phyloP scores from a whole-genome alignment of 2,329 filamentous ascomycete genomes.

The Botrytis hyacinthi region DNA sequence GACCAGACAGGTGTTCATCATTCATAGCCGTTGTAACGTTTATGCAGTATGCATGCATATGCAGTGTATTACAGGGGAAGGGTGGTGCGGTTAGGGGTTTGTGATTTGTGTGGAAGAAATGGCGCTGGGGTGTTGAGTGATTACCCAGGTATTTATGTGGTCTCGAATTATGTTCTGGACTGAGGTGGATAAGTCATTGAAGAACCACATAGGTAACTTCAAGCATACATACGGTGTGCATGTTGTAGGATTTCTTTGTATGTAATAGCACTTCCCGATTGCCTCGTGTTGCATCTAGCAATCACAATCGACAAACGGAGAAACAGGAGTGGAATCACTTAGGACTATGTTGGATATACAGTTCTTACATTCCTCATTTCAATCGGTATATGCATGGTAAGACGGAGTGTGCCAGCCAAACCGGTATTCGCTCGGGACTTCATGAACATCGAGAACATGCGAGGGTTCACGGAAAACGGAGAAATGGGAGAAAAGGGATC shows the following conservation, averaged over 20 bases:
- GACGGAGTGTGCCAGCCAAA: conserved; percentile 5
- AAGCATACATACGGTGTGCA: background rate
- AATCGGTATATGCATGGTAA: background rate
- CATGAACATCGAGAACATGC: background rate
- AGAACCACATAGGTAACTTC: background rate
- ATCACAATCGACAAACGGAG: background rate
- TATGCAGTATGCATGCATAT: conserved; percentile 11
- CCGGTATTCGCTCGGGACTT: conserved; percentile 9
- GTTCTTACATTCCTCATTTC: background rate
- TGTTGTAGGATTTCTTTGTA: background rate
- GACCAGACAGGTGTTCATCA: background rate
- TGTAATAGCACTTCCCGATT: background rate
- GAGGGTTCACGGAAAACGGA: conserved; percentile 2
- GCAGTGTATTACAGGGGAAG: conserved; percentile 7
- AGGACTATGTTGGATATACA: background rate
- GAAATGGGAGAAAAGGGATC: conserved; percentile 1
- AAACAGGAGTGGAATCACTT: background rate
- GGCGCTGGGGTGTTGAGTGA: background rate
- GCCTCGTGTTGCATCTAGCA: background rate
- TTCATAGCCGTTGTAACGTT: background rate
- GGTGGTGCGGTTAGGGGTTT: background rate
- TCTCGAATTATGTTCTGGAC: background rate
- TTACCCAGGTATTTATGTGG: conserved; percentile 7
- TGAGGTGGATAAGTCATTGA: conserved; percentile 2
- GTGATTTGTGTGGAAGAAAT: background rate